Percentiles rank a stretch among this genome's conserved stretches.
Evolutionary conservation across 768 basidiomycete genomes (phyloP).

Genomic region (Suillus variegatus): DNA sequence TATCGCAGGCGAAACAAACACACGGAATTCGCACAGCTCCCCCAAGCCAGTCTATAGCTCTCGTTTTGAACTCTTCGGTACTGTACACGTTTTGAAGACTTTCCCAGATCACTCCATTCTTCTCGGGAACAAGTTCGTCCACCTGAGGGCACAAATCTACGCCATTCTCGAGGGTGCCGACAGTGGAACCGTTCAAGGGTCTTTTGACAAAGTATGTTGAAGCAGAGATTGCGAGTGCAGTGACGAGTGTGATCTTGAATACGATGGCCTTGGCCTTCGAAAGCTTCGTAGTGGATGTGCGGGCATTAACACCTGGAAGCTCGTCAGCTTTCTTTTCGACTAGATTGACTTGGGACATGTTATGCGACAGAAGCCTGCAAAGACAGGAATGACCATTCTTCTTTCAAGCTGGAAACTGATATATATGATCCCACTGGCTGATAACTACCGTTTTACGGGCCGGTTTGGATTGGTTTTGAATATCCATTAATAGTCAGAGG

Average conservation of each 20-base stretch:
- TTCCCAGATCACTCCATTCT: constrained; percentile 35
- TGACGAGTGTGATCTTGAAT: constrained; percentile 16
- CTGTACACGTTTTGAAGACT: constrained; percentile 30
- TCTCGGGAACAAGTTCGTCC: constrained; percentile 31
- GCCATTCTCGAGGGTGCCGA: not conserved
- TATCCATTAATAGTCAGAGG: not conserved
- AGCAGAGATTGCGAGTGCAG: constrained; percentile 15
- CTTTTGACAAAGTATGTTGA: constrained; percentile 16
- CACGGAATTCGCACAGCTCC: constrained; percentile 45
- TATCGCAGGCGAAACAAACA: constrained; percentile 15
- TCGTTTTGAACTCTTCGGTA: constrained; percentile 36
- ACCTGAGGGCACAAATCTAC: constrained; percentile 37
- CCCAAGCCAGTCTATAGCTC: constrained; percentile 38
- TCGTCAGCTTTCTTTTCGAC: not conserved
- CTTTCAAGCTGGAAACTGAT: not conserved
- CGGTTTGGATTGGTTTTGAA: not conserved
- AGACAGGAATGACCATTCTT: not conserved
- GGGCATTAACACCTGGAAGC: not conserved
- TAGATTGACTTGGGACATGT: not conserved
- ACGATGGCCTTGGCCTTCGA: constrained; percentile 22
- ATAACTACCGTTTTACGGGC: not conserved
- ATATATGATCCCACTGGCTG: too few species aligned
- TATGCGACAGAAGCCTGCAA: not conserved
- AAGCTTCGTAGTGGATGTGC: constrained; percentile 21
- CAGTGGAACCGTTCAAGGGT: not conserved